Evolutionary conservation across 768 basidiomycete genomes (phyloP), one percentile per base, ranked within the genome.

Genomic region (Wakefieldia striispora): DNA sequence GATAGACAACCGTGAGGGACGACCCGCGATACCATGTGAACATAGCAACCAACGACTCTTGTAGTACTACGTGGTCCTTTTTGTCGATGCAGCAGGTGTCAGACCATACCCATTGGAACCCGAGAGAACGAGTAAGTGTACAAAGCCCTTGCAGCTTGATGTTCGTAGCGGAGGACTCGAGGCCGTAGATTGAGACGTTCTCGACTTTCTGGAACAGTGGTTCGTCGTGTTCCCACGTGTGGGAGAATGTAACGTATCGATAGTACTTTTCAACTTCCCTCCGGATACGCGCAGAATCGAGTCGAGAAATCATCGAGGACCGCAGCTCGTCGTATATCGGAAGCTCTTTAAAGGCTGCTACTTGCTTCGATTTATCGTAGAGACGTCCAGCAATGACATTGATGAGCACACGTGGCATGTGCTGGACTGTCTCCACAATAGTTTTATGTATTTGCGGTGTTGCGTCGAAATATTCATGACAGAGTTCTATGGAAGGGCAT

Each of bases 11-110:
- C 0, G 44, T 45, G 24, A 45, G 44, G n/a, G 44, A 17, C 9
- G 45, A 45, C 9, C 36, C 19, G 38, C 26, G 45, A 29, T 45
- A 38, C 45, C 36, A 45, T 19, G 26, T 19, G 19, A 45, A 45
- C 36, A 45, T 45, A n/a, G 45, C 45, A 16, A 45, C 36, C 36
- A 38, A 10, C n/a, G 45, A 39, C 11, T 47, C 45, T 5, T 47
- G 26, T 9, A 39, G 17, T 7, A 47, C 38, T 16, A 21, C 29
- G 6, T 31, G 17, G 3, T 47, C n/a, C 11, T 10, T 13, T 12
- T 39, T 29, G 23, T 47, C 29, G 16, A 47, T 33, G 14, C 45
- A 47, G 29, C 45, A 47, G 5, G 45, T 39, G 12, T 45, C 36
- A 19, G 36, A 38, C 45, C 45, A 45, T 14, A 37, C 45, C 45